Base-by-base conservation (phyloP, 2,329 filamentous ascomycete genomes). In the Phaeophleospora eucalypticola region DNA sequence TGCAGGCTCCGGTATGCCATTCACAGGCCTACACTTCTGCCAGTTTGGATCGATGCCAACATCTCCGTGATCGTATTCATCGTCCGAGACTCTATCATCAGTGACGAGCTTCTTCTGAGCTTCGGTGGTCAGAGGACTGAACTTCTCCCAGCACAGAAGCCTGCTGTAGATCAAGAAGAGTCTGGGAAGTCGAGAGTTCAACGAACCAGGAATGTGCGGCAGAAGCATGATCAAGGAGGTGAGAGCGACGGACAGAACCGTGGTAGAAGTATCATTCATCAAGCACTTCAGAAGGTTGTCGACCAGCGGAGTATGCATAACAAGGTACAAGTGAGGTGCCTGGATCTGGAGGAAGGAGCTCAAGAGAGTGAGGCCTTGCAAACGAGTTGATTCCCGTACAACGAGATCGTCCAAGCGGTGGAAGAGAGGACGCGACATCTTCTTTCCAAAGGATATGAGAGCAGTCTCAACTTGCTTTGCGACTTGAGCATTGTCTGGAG, bases 161-260 rank as follows among this genome's bases (percentile, higher is more conserved):
- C 88, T 77, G 45, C 84, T 86, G 64, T 93, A 93, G 43, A 93
- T 83, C 51, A 89, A 84, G 74, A 91, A 93, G 15, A 93, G 71
- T 16, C 81, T 80, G 21, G 86, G 83, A 4, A 93, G 73, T 60
- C 84, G 78, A 1, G 80, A 76, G 2, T 82, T 80, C 12, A 90
- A 69, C 2, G 84, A 83, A 56, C 79, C 83, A 1, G 87, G 87
- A 66, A 91, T 87, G 61, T 90, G 86, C 1, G 87, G 87, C 41
- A 93, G 67, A 20, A 91, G 80, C 87, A 93, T 93, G 54, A 87
- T 84, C 48, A 93, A 68, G 6, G 82, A 80, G 3, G 85, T 86
- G 43, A 93, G 71, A 1, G 86, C 85, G 36, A 89, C 71, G 1
- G 86, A 86, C n/a, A 91, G 76, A 2, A 86, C 80, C 0, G 84